Conservation (phyloP, 805 yeast genomes). For the Candida anglica region DNA sequence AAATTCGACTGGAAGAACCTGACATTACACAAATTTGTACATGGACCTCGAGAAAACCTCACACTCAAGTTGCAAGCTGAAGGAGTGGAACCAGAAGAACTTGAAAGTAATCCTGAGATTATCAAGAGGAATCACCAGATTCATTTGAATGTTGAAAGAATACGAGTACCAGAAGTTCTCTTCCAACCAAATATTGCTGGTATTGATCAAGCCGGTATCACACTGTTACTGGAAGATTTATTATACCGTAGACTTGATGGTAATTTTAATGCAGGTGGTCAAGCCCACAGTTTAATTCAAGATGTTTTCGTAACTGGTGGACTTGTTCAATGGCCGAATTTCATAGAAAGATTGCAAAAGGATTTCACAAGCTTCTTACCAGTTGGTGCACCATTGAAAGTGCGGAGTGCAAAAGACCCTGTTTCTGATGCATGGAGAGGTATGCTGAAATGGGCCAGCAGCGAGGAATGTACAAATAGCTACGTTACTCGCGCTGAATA, state of each 20-base stretch:
- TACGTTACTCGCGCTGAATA: constrained; percentile 70
- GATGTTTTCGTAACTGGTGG: constrained; percentile 90
- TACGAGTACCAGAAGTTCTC: constrained; percentile 85
- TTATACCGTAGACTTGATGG: constrained; percentile 57
- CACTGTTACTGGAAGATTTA: constrained; percentile 69
- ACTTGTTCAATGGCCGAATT: constrained; percentile 58
- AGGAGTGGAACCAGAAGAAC: constrained; percentile 35
- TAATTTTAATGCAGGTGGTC: constrained; percentile 50
- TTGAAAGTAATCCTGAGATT: constrained; percentile 54
- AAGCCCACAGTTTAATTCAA: constrained; percentile 47
- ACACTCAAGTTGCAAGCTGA: constrained; percentile 44
- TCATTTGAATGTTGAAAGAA: constrained; percentile 85
- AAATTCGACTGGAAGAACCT: constrained; percentile 79
- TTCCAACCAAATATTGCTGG: constrained; percentile 95
- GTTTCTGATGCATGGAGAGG: constrained; percentile 89
- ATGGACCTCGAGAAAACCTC: constrained; percentile 87
- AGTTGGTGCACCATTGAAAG: constrained; percentile 53
- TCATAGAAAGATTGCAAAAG: constrained; percentile 58
- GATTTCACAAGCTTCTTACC: constrained; percentile 78
- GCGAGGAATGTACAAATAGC: constrained; percentile 41
- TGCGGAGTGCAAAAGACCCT: constrained; percentile 66
- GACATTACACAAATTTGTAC: constrained; percentile 72
- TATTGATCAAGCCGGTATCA: constrained; percentile 91
- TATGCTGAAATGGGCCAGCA: constrained; percentile 73
- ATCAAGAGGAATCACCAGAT: constrained; percentile 87